Evolutionary conservation across 2,329 filamentous ascomycete genomes (phyloP), one percentile per base, ranked within the genome.

Genomic region (Stagonosporopsis chrysanthemi): DNA sequence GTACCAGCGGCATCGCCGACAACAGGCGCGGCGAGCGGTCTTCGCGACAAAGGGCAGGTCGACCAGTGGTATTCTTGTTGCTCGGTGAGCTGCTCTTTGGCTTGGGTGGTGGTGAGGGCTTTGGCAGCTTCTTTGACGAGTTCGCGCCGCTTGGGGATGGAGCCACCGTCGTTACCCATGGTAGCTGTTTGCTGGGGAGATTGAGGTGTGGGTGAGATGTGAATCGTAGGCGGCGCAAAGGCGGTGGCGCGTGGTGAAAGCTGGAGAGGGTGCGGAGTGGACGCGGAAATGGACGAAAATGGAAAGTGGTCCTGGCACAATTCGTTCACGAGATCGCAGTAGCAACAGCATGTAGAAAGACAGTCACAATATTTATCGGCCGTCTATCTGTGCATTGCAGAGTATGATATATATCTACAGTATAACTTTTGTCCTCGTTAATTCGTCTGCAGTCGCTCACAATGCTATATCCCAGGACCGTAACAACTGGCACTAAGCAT

Each of bases 111-210:
- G 31, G 90, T 96, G 22, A 90, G 90, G 48, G 88, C 85, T 68
- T 91, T 90, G 39, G 93, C 92, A 26, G 93, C 92, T 77, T 94
- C 90, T 79, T 96, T 96, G 76, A 99, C 95, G 42, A 99, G 90
- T 78, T 99, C 96, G 72, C 92, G 90, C 29, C 96, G 91, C 62
- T 90, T 98, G 5, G 95, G 95, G 67, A 99, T 99, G 66, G 91
- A 87, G 75, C 95, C 95, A 67, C 95, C 95, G 76, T 99, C 95
- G 80, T 99, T 99, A 75, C 95, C 95, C 95, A 99, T 97, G 68
- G 48, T 62, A 41, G 14, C 7, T 33, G 3, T 2, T 22, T 40
- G 29, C 33, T 40, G 26, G 51, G 44, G 33, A n/a, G 40, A 35
- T 42, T 29, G 17, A n/a, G 23, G 36, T 24, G 14, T 33, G 31